Conservation (phyloP, 2,329 filamentous ascomycete species). For the Thermochaetoides dissita region DNA sequence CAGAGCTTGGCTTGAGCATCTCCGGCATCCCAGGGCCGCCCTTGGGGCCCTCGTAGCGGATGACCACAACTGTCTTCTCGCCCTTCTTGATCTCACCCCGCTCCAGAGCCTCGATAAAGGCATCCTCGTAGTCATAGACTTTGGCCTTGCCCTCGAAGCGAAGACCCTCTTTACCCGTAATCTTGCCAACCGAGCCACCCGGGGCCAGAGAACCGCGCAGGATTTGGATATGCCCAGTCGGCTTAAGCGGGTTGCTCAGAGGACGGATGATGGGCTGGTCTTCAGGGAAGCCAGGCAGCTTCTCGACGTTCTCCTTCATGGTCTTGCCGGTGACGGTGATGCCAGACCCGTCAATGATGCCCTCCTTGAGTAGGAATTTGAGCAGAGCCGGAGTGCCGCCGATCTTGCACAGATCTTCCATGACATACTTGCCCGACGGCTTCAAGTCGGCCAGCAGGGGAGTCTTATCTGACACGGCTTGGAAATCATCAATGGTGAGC, state of each 20-base stretch:
- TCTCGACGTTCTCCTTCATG: constrained; percentile 67
- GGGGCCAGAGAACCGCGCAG: constrained; percentile 74
- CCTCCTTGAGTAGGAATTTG: constrained; percentile 74
- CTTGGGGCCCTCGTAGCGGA: constrained; percentile 87
- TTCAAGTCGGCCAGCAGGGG: constrained; percentile 74
- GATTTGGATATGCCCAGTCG: constrained; percentile 79
- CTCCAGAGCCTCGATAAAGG: constrained; percentile 66
- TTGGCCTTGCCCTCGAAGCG: constrained; percentile 66
- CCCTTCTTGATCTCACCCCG: constrained; percentile 65
- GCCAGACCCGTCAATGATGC: constrained; percentile 65
- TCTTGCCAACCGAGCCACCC: constrained; percentile 79
- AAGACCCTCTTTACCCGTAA: constrained; percentile 87
- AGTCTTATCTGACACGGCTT: constrained; percentile 62
- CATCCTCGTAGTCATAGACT: constrained; percentile 72
- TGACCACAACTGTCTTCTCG: constrained; percentile 80
- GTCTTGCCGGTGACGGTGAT: constrained; percentile 84
- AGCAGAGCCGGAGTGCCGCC: constrained; percentile 78
- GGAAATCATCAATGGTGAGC: constrained; percentile 76
- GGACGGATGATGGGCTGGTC: constrained; percentile 74
- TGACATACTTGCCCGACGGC: constrained; percentile 76
- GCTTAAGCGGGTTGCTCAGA: constrained; percentile 71
- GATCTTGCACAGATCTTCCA: constrained; percentile 72
- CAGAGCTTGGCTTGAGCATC: constrained; percentile 82
- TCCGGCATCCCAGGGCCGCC: constrained; percentile 92
- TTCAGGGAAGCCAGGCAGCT: constrained; percentile 58